These are phyloP conservation scores for Suhomyces anneliseae DNA, from an alignment of 1,139 yeast genomes.

Conservation along the genomic window DNA sequence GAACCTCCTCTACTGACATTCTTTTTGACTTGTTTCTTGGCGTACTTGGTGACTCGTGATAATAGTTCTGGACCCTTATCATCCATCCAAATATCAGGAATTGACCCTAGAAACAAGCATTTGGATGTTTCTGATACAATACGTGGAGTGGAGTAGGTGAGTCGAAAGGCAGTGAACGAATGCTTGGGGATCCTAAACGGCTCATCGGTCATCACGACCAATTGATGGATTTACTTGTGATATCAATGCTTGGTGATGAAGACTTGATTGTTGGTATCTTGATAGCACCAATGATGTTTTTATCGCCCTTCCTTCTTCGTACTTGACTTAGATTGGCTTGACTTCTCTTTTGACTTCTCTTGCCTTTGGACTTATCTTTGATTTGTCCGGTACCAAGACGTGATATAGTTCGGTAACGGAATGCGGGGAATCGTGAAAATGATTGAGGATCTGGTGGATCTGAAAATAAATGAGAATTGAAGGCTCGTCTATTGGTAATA, in stretches of 20 bases:
- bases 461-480: too few relatives aligned
- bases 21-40: slow-evolving; percentile 17
- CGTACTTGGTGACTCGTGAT: slow-evolving; percentile 13
- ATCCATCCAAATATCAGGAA: slow-evolving; percentile 65
- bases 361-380: too few relatives aligned
- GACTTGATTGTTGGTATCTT: background rate
- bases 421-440: too few relatives aligned
- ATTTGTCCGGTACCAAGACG: too few relatives aligned
- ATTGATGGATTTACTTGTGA: too few relatives aligned
- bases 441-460: too few relatives aligned
- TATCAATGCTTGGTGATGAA: background rate
- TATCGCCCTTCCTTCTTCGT: too few relatives aligned
- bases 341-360: too few relatives aligned
- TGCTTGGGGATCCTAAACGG: slow-evolving; percentile 17
- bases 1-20: slow-evolving; percentile 15
- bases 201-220: background rate
- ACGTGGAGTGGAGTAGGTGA: slow-evolving; percentile 52
- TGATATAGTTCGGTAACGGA: too few relatives aligned
- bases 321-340: too few relatives aligned
- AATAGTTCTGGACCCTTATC: slow-evolving; percentile 24
- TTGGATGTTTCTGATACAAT: slow-evolving; percentile 52
- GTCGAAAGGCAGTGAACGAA: slow-evolving; percentile 67
- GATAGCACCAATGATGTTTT: too few relatives aligned
- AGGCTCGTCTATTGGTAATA: too few relatives aligned
- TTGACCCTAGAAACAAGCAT: slow-evolving; percentile 58